Base-by-base conservation (phyloP, 371 early-diverging fungal species). In the Lichtheimia corymbifera region DNA sequence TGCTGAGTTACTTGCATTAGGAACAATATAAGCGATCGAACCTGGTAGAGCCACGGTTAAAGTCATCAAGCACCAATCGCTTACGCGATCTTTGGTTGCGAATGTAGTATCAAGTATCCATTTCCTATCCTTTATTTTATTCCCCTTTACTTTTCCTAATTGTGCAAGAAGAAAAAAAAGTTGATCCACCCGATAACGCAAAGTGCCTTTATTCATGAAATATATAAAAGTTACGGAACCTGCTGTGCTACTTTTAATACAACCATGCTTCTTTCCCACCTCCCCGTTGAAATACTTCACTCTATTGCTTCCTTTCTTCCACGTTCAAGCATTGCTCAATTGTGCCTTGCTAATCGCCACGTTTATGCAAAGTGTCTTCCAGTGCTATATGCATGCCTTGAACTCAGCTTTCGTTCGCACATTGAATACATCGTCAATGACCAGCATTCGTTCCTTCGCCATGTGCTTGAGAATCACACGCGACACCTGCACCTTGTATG, bases 331-430 rank as follows among this genome's bases (percentile, higher is more conserved):
- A 42, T 77, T 14, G 62, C 67, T 17, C 64, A 63, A 15, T 60
- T 80, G 7, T 80, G 76, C 54, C 60, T 66, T 18, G 70, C 66
- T 14, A 64, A 65, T 47, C 67, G 57, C 7, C 42, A 20, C 18
- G 59, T 66, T 15, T 72, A 73, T 55, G 63, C 68, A 40, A 25
- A 61, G 11, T 70, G 72, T 58, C 35, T 76, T 35, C 81, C 81
- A 9, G 25, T 41, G 7, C 62, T 81, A 3, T 81, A 81, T 62
- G 43, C 51, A 14, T 76, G 75, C 56, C 35, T 81, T 22, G 63
- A 66, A 17, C 57, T 81, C 5, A 67, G 71, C 3, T 63, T 69
- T 52, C 66, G 73, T 1, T 55, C 52, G 0, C 78, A 77, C 20
- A 66, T 74, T 25, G 65, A 61, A 13, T 71, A 76, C 20, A 64